phyloP scores from a whole-genome alignment of 2,329 filamentous ascomycete species.

The Penicillium capsulatum region DNA sequence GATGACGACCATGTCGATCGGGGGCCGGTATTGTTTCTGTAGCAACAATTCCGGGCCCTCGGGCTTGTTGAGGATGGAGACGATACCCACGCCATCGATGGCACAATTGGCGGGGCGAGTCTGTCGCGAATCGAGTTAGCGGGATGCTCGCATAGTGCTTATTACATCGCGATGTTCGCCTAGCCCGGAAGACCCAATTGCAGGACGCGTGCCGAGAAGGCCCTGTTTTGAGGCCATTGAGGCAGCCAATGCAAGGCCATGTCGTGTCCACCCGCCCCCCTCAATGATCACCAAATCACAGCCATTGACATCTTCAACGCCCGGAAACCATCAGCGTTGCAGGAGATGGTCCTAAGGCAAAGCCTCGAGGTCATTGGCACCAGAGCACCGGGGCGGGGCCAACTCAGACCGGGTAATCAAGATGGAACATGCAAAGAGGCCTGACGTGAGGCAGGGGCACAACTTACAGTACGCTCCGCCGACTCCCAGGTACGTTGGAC shows the following conservation, averaged over 20 bases:
- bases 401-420: slow-evolving; percentile 2
- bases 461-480: slow-evolving; percentile 41
- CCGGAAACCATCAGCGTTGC: no score
- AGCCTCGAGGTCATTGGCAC: no score
- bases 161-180: no score
- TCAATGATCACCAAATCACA: no score
- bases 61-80: slow-evolving; percentile 54
- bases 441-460: slow-evolving; percentile 3
- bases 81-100: slow-evolving; percentile 56
- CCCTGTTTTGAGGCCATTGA: slow-evolving; percentile 1
- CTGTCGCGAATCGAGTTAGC: slow-evolving; percentile 24
- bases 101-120: slow-evolving; percentile 50
- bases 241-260: slow-evolving; percentile 9
- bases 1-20: slow-evolving; percentile 55
- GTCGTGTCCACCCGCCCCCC: no score
- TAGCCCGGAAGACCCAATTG: no score
- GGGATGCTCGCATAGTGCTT: no score
- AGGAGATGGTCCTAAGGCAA: no score
- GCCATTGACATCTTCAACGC: no score
- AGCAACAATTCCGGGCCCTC: slow-evolving; percentile 50
- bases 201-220: not conserved
- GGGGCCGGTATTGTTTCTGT: slow-evolving; percentile 58
- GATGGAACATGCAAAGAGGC: slow-evolving; percentile 4
- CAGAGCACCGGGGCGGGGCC: no score
- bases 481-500: slow-evolving; percentile 44